Base-by-base conservation (phyloP, 148 eudicot genomes). In the Fagopyrum homotropicum region DNA sequence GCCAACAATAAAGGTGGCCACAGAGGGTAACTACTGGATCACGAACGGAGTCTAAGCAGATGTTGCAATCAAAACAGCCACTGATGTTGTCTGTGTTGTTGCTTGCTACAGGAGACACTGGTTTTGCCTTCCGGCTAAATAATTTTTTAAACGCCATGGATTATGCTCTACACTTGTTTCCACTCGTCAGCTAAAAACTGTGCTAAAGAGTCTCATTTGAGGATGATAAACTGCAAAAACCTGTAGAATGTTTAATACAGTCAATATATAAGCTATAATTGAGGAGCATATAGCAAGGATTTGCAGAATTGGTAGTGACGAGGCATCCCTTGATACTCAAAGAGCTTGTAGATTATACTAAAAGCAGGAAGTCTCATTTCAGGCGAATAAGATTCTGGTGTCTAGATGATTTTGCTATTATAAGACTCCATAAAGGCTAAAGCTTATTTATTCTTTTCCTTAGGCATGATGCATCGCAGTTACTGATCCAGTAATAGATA, bases 1-100 rank as follows among this genome's bases (percentile, higher is more conserved):
- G 98, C 98, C 98, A 93, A 59, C 98, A 93, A 73, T 87, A 93
- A 76, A 93, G 93, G 78, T 93, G 98, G 48, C 98, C 98, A 45
- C 98, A 90, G 4, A 93, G 76, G 48, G 96, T 93, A 52, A 93
- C 88, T 16, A 93, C 96, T 0, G 98, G 98, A 19, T 93, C 92
- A 51, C 83, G 88, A 56, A 91, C 93, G 4, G 72, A 73, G 75
- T 93, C 96, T 71, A 89, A 77, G 82, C 98, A 93, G 0, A 93
- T 93, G 77, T 91, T 93, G 86, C 98, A 93, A 49, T 93, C 98
- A 26, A 93, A 93, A 19, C 89, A 89, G 68, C 78, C 85, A 5
- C 70, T 75, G 66, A 17, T 60, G 14, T 57, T 54, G 47, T 70
- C 79, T 72, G 84, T 88, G 9, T 82, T 44, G 10, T 84, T 87